Conservation (phyloP, 352 stramenopile species). For the Phytophthora macrochlamydospora region DNA sequence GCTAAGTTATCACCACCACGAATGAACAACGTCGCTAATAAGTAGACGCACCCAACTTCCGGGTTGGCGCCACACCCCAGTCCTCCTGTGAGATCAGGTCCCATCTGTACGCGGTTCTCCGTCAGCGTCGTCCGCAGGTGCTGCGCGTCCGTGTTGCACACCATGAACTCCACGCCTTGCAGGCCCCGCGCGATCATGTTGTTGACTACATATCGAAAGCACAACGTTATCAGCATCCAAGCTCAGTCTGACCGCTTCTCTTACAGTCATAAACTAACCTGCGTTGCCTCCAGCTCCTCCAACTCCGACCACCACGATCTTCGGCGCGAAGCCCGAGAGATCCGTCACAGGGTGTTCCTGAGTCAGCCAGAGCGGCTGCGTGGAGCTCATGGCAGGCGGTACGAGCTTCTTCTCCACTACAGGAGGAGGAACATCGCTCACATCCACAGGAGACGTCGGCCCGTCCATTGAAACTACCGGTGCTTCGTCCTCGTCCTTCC, state of each 20-base stretch:
- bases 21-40: too few species aligned
- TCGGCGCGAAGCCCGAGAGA: slow-evolving; percentile 78
- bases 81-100: slow-evolving; percentile 83
- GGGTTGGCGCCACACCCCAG: slow-evolving; percentile 84
- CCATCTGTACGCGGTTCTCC: slow-evolving; percentile 92
- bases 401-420: slow-evolving; percentile 40
- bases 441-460: slow-evolving; percentile 5
- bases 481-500: slow-evolving; percentile 36
- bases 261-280: slow-evolving; percentile 27
- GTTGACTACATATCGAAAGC: slow-evolving; percentile 57
- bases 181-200: slow-evolving; percentile 89
- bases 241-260: background rate
- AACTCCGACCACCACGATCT: slow-evolving; percentile 89
- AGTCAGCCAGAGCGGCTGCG: slow-evolving; percentile 79
- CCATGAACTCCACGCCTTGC: slow-evolving; percentile 86
- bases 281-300: slow-evolving; percentile 90
- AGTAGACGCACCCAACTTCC: slow-evolving; percentile 60
- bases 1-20: slow-evolving; percentile 1
- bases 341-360: slow-evolving; percentile 68
- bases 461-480: slow-evolving; percentile 7
- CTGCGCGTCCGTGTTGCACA: slow-evolving; percentile 93
- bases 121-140: slow-evolving; percentile 90
- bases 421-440: slow-evolving; percentile 7
- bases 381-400: slow-evolving; percentile 50
- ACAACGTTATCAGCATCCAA: background rate